Evolutionary conservation across 2,329 filamentous ascomycete genomes (phyloP).

Genomic region (Fonsecaea nubica): DNA sequence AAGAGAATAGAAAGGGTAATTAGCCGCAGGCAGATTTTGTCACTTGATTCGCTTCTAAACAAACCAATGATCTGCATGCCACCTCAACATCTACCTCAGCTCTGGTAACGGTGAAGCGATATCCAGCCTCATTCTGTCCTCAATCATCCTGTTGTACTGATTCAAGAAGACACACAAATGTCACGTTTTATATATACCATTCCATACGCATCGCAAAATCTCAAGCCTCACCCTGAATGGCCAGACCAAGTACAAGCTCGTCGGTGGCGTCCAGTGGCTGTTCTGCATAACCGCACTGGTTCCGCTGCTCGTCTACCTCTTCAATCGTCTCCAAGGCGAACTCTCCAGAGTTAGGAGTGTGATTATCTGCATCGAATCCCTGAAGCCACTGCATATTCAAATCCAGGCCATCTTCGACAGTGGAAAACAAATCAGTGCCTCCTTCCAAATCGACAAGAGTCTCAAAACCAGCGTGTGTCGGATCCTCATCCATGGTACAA

Average conservation of each 20-base stretch:
- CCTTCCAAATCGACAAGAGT: constrained; percentile 56
- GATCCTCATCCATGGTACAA: constrained; percentile 9
- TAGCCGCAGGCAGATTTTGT: neutral
- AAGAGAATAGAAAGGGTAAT: neutral
- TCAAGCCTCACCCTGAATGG: constrained; percentile 11
- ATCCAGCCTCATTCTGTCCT: neutral
- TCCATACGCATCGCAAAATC: neutral
- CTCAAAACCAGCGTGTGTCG: constrained; percentile 54
- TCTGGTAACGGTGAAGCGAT: neutral
- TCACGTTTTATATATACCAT: neutral
- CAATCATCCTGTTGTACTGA: neutral
- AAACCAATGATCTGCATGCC: constrained; percentile 10
- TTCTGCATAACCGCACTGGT: constrained; percentile 28
- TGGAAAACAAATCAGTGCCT: constrained; percentile 32
- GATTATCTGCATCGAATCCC: constrained; percentile 33
- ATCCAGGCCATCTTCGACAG: constrained; percentile 28
- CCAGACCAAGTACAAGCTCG: constrained; percentile 22
- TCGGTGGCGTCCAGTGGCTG: constrained; percentile 22
- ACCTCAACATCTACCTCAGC: neutral
- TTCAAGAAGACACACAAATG: neutral
- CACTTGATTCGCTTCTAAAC: constrained; percentile 1
- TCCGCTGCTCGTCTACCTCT: constrained; percentile 8
- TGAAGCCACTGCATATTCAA: constrained; percentile 38
- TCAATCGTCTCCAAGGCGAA: constrained; percentile 20
- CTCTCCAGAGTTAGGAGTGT: constrained; percentile 17